phyloP scores from a whole-genome alignment of 75 land plant species.

The Sequoia sempervirens region DNA sequence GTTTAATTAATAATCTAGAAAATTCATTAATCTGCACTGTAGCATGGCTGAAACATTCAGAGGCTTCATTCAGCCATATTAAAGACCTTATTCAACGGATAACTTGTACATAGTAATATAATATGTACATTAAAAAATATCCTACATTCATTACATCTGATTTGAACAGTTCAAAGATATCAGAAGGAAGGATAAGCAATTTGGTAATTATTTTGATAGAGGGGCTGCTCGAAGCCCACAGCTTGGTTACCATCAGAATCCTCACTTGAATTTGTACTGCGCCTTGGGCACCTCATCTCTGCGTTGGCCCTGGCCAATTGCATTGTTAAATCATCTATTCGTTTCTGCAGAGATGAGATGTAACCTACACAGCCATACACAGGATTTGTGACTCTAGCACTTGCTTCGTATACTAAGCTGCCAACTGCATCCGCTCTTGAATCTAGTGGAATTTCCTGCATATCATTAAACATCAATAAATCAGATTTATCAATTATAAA shows the following conservation, averaged over 20 bases:
- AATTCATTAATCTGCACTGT: too few species aligned
- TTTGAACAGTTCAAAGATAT: too few species aligned
- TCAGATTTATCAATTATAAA: not conserved
- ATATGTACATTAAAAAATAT: too few species aligned
- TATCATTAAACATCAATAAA: not conserved
- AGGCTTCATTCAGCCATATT: too few species aligned
- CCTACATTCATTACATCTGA: too few species aligned
- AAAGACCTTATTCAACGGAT: too few species aligned
- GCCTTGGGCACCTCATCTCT: slow-evolving; percentile 6
- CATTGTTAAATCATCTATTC: slow-evolving; percentile 6
- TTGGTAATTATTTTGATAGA: not conserved
- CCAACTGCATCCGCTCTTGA: slow-evolving; percentile 31
- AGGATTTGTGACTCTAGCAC: slow-evolving; percentile 26
- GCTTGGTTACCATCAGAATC: not conserved
- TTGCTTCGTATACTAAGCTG: slow-evolving; percentile 41
- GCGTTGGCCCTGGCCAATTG: slow-evolving; percentile 20
- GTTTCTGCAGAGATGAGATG: slow-evolving; percentile 13
- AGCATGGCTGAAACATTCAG: too few species aligned
- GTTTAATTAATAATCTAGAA: too few species aligned
- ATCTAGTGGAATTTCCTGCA: slow-evolving; percentile 24
- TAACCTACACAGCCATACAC: slow-evolving; percentile 34
- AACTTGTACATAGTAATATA: too few species aligned
- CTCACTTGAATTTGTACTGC: not conserved
- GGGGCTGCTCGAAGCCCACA: not conserved
- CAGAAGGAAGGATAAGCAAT: not conserved